Percentiles rank a stretch among this genome's conserved stretches.
phyloP scores from a whole-genome alignment of 306 rosid species.

The Fragaria ananassa region DNA sequence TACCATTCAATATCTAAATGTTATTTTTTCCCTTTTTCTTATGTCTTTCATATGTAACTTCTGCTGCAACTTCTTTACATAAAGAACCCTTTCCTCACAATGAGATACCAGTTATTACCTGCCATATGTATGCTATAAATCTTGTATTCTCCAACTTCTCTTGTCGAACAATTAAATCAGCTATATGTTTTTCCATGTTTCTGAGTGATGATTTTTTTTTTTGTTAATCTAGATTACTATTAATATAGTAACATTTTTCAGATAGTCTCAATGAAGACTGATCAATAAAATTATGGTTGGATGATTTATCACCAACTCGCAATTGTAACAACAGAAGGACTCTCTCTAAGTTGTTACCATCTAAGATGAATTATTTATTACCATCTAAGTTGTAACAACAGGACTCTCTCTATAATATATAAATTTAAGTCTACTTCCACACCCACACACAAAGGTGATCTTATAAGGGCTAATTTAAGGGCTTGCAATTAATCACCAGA shows the following conservation, averaged over 20 bases:
- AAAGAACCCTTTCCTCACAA: not conserved
- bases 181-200: not conserved
- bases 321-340: not conserved
- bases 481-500: not conserved
- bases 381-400: not conserved
- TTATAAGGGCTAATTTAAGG: not conserved
- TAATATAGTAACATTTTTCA: not conserved
- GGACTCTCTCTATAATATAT: not conserved
- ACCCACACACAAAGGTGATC: not conserved
- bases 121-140: not conserved
- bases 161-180: not conserved
- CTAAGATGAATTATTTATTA: no score
- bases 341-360: not conserved
- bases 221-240: not conserved
- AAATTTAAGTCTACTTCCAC: not conserved
- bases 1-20: constrained; percentile 12
- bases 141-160: not conserved
- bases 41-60: not conserved
- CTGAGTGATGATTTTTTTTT: not conserved
- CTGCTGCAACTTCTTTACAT: not conserved
- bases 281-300: not conserved
- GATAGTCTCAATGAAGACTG: not conserved
- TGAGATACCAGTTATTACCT: not conserved
- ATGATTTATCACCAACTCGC: not conserved
- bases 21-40: not conserved